Conservation (phyloP, 2,329 filamentous ascomycete genomes). For the Raffaelea deltoideospora region DNA sequence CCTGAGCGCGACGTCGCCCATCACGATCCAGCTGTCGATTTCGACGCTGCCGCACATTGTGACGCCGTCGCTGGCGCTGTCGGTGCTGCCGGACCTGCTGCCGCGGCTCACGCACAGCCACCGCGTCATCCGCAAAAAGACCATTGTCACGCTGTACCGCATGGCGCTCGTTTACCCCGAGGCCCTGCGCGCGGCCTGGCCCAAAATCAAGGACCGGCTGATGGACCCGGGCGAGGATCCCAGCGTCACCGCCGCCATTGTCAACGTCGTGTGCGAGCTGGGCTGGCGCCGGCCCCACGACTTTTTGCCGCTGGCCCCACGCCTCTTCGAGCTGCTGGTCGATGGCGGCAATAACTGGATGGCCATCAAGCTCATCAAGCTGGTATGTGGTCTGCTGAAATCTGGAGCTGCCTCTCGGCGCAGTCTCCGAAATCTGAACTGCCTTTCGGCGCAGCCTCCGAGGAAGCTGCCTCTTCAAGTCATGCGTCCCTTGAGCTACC, state of each 20-base stretch:
- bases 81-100: conserved; percentile 71
- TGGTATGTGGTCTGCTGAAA: conserved; percentile 34
- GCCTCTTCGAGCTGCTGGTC: conserved; percentile 83
- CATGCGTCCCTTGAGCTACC: too few species aligned
- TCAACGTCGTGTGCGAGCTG: conserved; percentile 93
- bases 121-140: conserved; percentile 82
- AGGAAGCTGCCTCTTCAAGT: too few species aligned
- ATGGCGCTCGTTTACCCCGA: conserved; percentile 94
- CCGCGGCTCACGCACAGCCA: conserved; percentile 78
- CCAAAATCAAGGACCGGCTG: conserved; percentile 87
- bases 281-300: conserved; percentile 89
- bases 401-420: neutral
- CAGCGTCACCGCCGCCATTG: conserved; percentile 86
- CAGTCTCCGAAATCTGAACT: too few species aligned
- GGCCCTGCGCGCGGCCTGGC: conserved; percentile 82
- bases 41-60: conserved; percentile 88
- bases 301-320: conserved; percentile 79
- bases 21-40: conserved; percentile 73
- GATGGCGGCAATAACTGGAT: conserved; percentile 98
- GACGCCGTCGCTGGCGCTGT: conserved; percentile 81
- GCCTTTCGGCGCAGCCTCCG: too few species aligned
- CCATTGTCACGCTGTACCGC: conserved; percentile 84
- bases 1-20: conserved; percentile 54
- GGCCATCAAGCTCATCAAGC: conserved; percentile 97
- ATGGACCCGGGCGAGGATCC: conserved; percentile 83